Evolutionary conservation across 139 green algal species (phyloP).

Genomic region (Chlorokybus atmophyticus): DNA sequence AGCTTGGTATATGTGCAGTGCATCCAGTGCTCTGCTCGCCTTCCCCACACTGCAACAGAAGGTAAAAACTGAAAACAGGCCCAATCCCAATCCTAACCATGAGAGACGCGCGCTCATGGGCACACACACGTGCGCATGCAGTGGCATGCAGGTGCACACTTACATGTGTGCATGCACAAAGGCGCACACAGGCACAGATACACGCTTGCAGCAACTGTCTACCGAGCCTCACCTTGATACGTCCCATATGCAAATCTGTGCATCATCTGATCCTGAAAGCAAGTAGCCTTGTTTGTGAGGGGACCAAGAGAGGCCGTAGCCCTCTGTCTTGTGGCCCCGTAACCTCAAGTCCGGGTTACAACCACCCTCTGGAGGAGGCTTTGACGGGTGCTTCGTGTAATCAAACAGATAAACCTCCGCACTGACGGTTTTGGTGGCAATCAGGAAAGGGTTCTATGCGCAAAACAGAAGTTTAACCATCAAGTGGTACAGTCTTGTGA

Average conservation of each 20-base stretch:
- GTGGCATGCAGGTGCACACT: too few relatives aligned
- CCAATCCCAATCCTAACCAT: too few relatives aligned
- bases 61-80: too few relatives aligned
- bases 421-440: constrained; percentile 82
- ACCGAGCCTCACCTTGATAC: constrained; percentile 56
- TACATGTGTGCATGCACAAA: too few relatives aligned
- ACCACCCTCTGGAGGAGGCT: constrained; percentile 52
- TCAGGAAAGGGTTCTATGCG: constrained; percentile 66
- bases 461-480: too few relatives aligned
- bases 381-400: constrained; percentile 88
- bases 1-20: constrained; percentile 3
- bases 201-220: too few relatives aligned
- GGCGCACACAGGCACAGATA: too few relatives aligned
- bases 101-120: too few relatives aligned
- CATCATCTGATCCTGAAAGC: constrained; percentile 89
- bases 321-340: constrained; percentile 70
- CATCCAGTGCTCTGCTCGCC: background rate
- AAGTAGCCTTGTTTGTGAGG: constrained; percentile 67
- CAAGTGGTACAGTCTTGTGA: too few relatives aligned
- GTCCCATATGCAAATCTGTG: constrained; percentile 98
- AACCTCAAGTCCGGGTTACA: constrained; percentile 84
- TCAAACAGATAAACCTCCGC: constrained; percentile 93
- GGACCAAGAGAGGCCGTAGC: constrained; percentile 94
- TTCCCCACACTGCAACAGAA: too few relatives aligned
- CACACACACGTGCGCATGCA: too few relatives aligned